phyloP scores from a whole-genome alignment of 2,329 filamentous ascomycete genomes.

The Ophiosphaerella narmari region DNA sequence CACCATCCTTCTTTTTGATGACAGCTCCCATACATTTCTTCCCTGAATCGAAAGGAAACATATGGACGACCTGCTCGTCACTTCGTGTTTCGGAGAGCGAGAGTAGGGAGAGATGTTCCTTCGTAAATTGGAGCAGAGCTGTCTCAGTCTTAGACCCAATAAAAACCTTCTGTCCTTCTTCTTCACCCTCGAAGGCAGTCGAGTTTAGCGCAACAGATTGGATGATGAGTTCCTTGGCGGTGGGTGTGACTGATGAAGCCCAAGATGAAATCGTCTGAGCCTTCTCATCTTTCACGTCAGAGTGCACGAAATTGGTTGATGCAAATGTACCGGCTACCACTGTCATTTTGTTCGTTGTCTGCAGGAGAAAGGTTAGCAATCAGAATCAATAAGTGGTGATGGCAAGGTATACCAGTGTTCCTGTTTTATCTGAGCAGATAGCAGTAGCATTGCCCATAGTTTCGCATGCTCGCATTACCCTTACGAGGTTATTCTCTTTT shows the following conservation, averaged over 20 bases:
- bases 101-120: constrained; percentile 57
- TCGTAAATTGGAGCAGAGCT: constrained; percentile 57
- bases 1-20: constrained; percentile 53
- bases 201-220: constrained; percentile 51
- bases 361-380: constrained; percentile 1
- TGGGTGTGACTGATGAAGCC: constrained; percentile 51
- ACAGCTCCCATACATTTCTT: constrained; percentile 64
- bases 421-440: constrained; percentile 45
- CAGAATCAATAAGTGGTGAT: rapidly evolving
- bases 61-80: constrained; percentile 55
- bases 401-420: constrained; percentile 23
- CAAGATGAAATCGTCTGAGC: constrained; percentile 48
- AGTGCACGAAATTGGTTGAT: constrained; percentile 55
- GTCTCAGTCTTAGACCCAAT: constrained; percentile 64
- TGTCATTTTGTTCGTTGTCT: constrained; percentile 49
- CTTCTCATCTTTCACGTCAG: constrained; percentile 49
- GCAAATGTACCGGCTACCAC: constrained; percentile 48
- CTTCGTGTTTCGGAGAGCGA: constrained; percentile 55
- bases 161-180: constrained; percentile 54
- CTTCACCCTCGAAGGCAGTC: constrained; percentile 57
- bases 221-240: constrained; percentile 32
- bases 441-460: constrained; percentile 45
- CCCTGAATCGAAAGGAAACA: constrained; percentile 60
- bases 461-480: constrained; percentile 40
- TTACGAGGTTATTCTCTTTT: constrained; percentile 44